phyloP scores from a whole-genome alignment of 1,139 yeast genomes.

The Geotrichum aggregatum region DNA sequence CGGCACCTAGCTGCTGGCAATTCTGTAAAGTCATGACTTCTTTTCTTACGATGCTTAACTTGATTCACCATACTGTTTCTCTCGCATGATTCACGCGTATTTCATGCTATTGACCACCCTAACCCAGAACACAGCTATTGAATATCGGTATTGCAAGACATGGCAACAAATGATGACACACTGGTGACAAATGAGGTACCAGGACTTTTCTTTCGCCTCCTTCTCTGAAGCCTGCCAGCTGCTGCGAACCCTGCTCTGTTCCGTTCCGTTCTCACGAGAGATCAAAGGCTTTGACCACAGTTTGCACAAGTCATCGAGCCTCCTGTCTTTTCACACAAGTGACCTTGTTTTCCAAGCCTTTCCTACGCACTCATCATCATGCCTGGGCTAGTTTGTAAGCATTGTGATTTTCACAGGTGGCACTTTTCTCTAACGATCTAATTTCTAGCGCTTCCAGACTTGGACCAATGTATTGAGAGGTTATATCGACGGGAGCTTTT shows the following conservation, averaged over 20 bases:
- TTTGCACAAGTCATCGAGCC: background rate
- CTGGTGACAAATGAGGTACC: background rate
- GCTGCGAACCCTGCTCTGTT: background rate
- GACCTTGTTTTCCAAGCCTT: background rate
- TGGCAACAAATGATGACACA: background rate
- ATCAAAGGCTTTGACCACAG: background rate
- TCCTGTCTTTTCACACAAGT: background rate
- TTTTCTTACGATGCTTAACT: no score
- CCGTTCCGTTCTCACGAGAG: background rate
- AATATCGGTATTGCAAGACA: no score
- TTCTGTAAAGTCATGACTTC: no score
- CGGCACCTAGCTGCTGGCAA: no score
- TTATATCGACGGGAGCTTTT: constrained; percentile 59
- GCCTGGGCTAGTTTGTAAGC: constrained; percentile 18
- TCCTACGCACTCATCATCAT: constrained; percentile 1
- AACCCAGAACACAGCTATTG: no score
- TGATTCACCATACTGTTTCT: no score
- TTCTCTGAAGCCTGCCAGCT: background rate
- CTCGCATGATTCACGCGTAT: no score
- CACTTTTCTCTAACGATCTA: background rate
- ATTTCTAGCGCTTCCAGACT: constrained; percentile 37
- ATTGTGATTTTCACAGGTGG: background rate
- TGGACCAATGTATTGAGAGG: constrained; percentile 64
- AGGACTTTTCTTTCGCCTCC: background rate
- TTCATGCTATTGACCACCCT: no score